These are phyloP conservation scores for Penicillium waksmanii DNA, from an alignment of 495 filamentous ascomycete genomes.

Conservation along the genomic window DNA sequence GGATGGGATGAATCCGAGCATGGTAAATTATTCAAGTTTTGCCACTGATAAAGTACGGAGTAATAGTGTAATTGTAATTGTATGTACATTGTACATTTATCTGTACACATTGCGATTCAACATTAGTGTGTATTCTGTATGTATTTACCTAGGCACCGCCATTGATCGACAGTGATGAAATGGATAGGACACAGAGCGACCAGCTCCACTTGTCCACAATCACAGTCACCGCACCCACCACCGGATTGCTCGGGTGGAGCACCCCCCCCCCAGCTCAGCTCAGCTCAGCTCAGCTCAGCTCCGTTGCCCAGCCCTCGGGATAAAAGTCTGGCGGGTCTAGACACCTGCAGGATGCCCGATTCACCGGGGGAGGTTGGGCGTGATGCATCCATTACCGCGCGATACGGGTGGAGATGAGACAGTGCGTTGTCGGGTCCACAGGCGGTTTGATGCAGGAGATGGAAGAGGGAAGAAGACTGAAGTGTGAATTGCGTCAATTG, in stretches of 20 bases:
- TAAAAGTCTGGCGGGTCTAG: conserved; percentile 16
- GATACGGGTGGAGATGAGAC: conserved; percentile 4
- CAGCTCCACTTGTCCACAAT: too few species aligned
- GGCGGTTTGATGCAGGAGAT: background rate
- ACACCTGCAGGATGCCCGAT: conserved; percentile 20
- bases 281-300: conserved; percentile 16
- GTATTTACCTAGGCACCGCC: background rate
- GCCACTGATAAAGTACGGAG: background rate
- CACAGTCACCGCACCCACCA: background rate
- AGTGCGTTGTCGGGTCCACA: conserved; percentile 7
- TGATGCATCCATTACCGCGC: conserved; percentile 1
- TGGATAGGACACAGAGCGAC: background rate
- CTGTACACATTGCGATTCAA: background rate
- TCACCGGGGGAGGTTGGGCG: conserved; percentile 12
- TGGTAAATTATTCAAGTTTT: background rate
- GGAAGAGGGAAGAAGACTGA: background rate
- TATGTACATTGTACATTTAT: too few species aligned
- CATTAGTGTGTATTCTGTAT: too few species aligned
- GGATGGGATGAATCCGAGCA: background rate
- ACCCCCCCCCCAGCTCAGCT: background rate
- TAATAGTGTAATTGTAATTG: too few species aligned
- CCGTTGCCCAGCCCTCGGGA: conserved; percentile 17
- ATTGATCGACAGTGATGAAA: conserved; percentile 1
- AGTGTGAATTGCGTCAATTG: background rate
- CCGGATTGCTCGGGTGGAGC: background rate